Evolutionary conservation across 2,329 filamentous ascomycete species (phyloP), one percentile per base, ranked within the genome.

Genomic region (Alternaria sp.): DNA sequence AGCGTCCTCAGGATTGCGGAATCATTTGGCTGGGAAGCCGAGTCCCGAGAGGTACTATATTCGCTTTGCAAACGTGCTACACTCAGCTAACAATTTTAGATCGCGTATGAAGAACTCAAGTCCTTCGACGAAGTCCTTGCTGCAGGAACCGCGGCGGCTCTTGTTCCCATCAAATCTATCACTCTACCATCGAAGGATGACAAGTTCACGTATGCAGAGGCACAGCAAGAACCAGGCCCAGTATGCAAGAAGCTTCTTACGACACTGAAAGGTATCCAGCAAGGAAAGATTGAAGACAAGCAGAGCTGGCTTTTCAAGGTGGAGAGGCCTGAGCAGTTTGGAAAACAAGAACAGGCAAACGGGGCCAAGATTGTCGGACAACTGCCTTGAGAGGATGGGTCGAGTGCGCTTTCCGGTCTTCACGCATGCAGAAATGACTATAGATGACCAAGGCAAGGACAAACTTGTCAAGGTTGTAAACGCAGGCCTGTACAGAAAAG

Each of bases 141-240:
- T 4, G 94, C 93, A 3, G 94, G 94, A 2, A 98, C 94, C 0
- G 94, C 94, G 0, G 94, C 94, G 0, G 92, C 92, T 0, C 84
- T 99, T 55, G 94, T 98, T 3, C 94, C 94, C 1, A 95, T 97
- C 79, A 91, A 91, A 63, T 95, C 92, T 69, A 97, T 98, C 77
- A 95, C 92, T 3, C 88, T 93, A 72, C 86, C 80, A 51, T 87
- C 85, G 16, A 83, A 80, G 43, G 78, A 80, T 43, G 85, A 88
- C 62, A 86, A 83, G 56, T 87, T 89, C 72, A 76, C 77, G 8
- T 90, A 87, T 70, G 77, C 83, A 46, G 81, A 81, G 10, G 85
- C 82, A 18, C 82, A 86, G 54, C 86, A 91, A 57, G 90, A 93
- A 59, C 89, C 92, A 0, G 94, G 94, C 0, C 87, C 90, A 32